Conservation (phyloP, 176 grass and related monocot genomes). For the Oryza meridionalis region DNA sequence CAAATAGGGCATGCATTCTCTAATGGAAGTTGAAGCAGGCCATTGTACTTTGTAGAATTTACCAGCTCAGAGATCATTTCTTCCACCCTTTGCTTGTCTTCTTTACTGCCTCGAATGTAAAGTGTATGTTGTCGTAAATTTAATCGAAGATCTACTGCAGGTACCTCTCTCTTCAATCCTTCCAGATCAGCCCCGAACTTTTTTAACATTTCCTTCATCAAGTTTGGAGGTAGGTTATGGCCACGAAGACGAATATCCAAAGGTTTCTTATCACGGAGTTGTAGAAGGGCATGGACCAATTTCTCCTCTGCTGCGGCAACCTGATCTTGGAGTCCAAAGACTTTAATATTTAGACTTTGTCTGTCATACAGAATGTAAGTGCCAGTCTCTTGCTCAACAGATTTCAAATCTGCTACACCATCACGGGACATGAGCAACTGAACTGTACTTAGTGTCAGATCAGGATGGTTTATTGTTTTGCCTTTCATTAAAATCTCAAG, state of each 20-base stretch:
- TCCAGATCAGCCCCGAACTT: constrained; percentile 77
- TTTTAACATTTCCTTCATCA: constrained; percentile 85
- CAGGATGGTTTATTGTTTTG: constrained; percentile 74
- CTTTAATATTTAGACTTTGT: constrained; percentile 70
- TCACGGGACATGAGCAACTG: constrained; percentile 74
- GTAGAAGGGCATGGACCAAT: constrained; percentile 62
- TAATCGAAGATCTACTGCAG: constrained; percentile 56
- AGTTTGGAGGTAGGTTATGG: constrained; percentile 54
- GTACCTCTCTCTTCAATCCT: constrained; percentile 63
- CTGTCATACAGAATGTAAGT: constrained; percentile 81
- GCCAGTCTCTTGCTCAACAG: constrained; percentile 70
- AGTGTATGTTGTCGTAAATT: constrained; percentile 60
- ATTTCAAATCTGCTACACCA: constrained; percentile 62
- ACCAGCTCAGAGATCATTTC: constrained; percentile 59
- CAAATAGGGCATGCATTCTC: constrained; percentile 79
- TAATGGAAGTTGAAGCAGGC: constrained; percentile 29
- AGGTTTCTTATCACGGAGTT: constrained; percentile 59
- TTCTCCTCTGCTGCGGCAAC: constrained; percentile 64
- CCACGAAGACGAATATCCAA: constrained; percentile 69
- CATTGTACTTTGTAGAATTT: constrained; percentile 40
- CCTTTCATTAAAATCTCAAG: constrained; percentile 85
- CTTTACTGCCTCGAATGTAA: constrained; percentile 73
- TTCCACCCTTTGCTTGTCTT: constrained; percentile 68
- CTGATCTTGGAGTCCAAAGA: constrained; percentile 62
- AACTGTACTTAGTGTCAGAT: constrained; percentile 56